These are phyloP conservation scores for Alternaria conjuncta DNA, from an alignment of 2,329 filamentous ascomycete species.

Conservation along the genomic window DNA sequence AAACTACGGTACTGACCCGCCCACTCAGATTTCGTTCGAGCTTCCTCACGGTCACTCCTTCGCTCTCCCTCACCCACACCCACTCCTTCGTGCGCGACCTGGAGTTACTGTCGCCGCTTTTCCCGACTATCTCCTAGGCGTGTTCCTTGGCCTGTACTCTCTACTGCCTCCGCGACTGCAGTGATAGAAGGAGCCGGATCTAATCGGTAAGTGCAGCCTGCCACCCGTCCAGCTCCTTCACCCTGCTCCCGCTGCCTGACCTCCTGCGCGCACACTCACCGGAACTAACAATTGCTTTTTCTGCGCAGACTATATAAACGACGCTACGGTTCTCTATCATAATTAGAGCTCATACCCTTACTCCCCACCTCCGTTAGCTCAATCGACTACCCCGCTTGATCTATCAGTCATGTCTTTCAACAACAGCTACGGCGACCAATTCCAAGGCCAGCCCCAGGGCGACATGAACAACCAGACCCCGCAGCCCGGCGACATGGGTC, in stretches of 20 bases:
- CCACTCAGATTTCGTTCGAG: slow-evolving; percentile 39
- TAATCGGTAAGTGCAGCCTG: slow-evolving; percentile 39
- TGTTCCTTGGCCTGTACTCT: slow-evolving; percentile 24
- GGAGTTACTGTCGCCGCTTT: slow-evolving; percentile 44
- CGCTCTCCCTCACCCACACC: slow-evolving; percentile 19
- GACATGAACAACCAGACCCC: slow-evolving; percentile 56
- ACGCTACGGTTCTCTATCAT: slow-evolving; percentile 35
- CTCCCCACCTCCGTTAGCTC: slow-evolving; percentile 15
- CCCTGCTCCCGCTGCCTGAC: slow-evolving; percentile 11
- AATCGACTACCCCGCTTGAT: slow-evolving; percentile 27
- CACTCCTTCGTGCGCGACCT: slow-evolving; percentile 34
- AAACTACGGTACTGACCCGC: slow-evolving; percentile 32
- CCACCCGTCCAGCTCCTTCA: slow-evolving; percentile 13
- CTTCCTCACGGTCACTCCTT: slow-evolving; percentile 43
- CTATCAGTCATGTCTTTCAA: slow-evolving; percentile 67
- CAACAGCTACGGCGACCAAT: slow-evolving; percentile 65
- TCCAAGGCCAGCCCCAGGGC: slow-evolving; percentile 64
- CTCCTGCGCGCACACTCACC: slow-evolving; percentile 26
- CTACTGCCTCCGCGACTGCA: slow-evolving; percentile 22
- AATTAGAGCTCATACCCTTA: slow-evolving; percentile 40
- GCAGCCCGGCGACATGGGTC: slow-evolving; percentile 60
- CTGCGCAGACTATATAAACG: slow-evolving; percentile 28
- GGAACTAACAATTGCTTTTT: slow-evolving; percentile 34
- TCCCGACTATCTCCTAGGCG: slow-evolving; percentile 32
- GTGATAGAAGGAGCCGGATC: slow-evolving; percentile 21